These are phyloP conservation scores for Zalaria obscura DNA, from an alignment of 2,329 filamentous ascomycete genomes.

Conservation along the genomic window DNA sequence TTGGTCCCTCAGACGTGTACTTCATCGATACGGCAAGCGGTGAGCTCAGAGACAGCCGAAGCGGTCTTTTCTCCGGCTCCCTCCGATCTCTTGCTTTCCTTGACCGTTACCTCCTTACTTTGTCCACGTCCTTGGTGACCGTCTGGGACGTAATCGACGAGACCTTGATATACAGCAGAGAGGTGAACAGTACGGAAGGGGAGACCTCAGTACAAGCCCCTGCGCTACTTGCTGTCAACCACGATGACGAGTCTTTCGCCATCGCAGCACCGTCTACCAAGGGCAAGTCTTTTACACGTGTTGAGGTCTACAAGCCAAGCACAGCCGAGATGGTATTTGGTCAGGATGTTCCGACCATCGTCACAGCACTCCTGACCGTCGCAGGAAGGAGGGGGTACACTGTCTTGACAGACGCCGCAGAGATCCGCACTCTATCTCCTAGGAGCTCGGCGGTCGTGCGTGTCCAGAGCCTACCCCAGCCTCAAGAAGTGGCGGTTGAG, in stretches of 20 bases:
- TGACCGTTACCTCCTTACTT: slow-evolving; percentile 57
- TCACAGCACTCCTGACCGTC: slow-evolving; percentile 54
- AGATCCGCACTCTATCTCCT: slow-evolving; percentile 40
- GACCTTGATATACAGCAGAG: slow-evolving; percentile 52
- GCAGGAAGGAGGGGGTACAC: slow-evolving; percentile 57
- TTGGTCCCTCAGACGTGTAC: slow-evolving; percentile 50
- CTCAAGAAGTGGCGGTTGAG: neutral
- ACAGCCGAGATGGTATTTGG: neutral
- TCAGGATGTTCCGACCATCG: slow-evolving; percentile 35
- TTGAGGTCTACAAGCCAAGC: slow-evolving; percentile 2
- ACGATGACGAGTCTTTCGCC: slow-evolving; percentile 32
- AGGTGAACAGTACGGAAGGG: slow-evolving; percentile 33
- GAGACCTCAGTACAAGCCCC: too few relatives aligned
- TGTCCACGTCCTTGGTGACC: slow-evolving; percentile 57
- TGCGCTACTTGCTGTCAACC: slow-evolving; percentile 56
- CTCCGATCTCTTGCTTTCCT: slow-evolving; percentile 53
- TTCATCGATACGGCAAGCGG: slow-evolving; percentile 63
- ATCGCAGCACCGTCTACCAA: slow-evolving; percentile 4
- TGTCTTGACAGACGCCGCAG: slow-evolving; percentile 59
- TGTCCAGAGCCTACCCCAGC: neutral
- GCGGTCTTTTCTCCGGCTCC: slow-evolving; percentile 50
- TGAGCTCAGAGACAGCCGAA: slow-evolving; percentile 49
- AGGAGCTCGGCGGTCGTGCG: slow-evolving; percentile 6
- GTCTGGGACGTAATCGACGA: slow-evolving; percentile 80
- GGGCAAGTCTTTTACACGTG: neutral